Conservation (phyloP, 306 rosid species). For the Cajanus cajan region DNA sequence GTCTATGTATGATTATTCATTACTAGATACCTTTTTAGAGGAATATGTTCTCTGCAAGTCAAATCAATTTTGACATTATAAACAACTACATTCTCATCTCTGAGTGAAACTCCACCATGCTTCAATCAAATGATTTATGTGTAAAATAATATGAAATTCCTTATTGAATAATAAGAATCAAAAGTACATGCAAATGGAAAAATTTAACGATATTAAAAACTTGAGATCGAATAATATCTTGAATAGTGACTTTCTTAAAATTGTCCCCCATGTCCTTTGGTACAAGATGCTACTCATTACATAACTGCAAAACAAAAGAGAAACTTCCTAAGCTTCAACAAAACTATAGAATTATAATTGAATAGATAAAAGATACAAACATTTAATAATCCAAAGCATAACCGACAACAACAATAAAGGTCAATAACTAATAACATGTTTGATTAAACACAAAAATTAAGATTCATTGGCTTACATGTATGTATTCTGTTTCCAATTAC, state of each 20-base stretch:
- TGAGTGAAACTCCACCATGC: conserved; percentile 68
- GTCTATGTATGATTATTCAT: conserved; percentile 11
- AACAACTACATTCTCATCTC: conserved; percentile 82
- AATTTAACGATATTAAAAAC: conserved; percentile 34
- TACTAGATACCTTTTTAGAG: conserved; percentile 73
- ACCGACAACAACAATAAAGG: too few relatives aligned
- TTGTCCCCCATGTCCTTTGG: conserved; percentile 77
- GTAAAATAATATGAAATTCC: conserved; percentile 1
- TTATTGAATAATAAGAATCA: conserved; percentile 9
- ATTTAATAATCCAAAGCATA: too few relatives aligned
- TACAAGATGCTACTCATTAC: conserved; percentile 93
- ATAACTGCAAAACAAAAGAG: conserved; percentile 57
- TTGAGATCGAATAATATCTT: conserved; percentile 93
- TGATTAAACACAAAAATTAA: too few relatives aligned
- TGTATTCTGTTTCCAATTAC: too few relatives aligned
- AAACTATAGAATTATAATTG: neutral
- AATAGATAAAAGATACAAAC: conserved; percentile 5
- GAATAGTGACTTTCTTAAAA: conserved; percentile 80
- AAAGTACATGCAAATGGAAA: conserved; percentile 14
- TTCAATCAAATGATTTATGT: conserved; percentile 43
- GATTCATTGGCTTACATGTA: too few relatives aligned
- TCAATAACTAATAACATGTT: too few relatives aligned
- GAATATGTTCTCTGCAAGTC: conserved; percentile 84
- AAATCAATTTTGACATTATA: conserved; percentile 86
- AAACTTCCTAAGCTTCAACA: neutral